Conservation (phyloP, 805 yeast genomes). For the Candida namnaoensis region DNA sequence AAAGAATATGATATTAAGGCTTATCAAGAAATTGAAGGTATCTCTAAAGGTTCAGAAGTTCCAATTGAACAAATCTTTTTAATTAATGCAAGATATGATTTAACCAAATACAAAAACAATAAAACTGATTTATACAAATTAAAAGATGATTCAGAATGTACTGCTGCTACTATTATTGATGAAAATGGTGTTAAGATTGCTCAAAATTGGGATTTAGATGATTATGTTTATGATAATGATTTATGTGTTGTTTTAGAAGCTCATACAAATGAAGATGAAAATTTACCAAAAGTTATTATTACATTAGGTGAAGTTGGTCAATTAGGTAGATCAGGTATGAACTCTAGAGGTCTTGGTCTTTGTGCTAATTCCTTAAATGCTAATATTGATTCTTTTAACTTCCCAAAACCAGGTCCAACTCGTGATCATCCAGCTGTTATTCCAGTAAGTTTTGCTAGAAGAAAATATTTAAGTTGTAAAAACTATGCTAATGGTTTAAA, state of each 20-base stretch:
- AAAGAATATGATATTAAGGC: constrained; percentile 4
- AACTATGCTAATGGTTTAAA: constrained; percentile 7
- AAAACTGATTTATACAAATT: constrained; percentile 3
- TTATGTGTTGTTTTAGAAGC: constrained; percentile 5
- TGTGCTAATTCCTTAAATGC: constrained; percentile 8
- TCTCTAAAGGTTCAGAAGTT: constrained; percentile 5
- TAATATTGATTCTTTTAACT: constrained; percentile 6
- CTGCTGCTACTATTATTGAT: constrained; percentile 8
- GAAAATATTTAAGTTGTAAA: constrained; percentile 7
- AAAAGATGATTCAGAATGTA: constrained; percentile 8
- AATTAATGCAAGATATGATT: constrained; percentile 9
- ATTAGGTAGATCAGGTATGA: constrained; percentile 10
- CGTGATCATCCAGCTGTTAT: constrained; percentile 3
- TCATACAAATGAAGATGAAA: constrained; percentile 7
- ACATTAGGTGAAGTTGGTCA: constrained; percentile 10
- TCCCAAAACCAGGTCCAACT: constrained; percentile 4
- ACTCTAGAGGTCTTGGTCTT: constrained; percentile 7
- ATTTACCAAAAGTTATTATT: constrained; percentile 6
- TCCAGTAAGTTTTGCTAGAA: constrained; percentile 7
- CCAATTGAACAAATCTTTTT: constrained; percentile 6
- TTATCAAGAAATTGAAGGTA: constrained; percentile 5
- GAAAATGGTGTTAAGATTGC: constrained; percentile 8
- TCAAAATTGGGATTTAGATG: constrained; percentile 9
- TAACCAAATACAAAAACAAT: constrained; percentile 7
- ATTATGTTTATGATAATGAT: constrained; percentile 6